Evolutionary conservation across 345 rosid species (phyloP), one percentile per base, ranked within the genome.

Genomic region (Arabidopsis suecica): DNA sequence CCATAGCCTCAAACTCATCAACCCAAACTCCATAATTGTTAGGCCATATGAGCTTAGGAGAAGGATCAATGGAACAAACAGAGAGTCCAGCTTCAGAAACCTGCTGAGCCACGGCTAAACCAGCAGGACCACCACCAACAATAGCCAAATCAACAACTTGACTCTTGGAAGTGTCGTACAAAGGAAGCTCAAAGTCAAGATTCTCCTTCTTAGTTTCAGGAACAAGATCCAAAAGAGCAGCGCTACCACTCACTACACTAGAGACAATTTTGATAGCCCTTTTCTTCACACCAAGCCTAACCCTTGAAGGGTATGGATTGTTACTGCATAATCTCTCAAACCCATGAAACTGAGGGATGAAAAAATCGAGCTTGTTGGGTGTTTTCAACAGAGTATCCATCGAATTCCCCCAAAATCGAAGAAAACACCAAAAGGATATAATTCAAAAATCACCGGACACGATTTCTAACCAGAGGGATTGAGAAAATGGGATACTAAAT

Each of bases 1-100:
- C 96, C 99, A 95, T 88, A 69, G 97, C 97, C 77, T 90, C 97
- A 68, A 95, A 95, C 71, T 95, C 97, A 78, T 95, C 97, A 69
- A 95, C 97, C 97, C 99, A 95, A 69, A 91, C 99, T 13, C 99
- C 99, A 45, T 94, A 94, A 72, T 94, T 94, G 74, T 94, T 94
- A 41, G 99, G 99, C 97, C 97, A 94, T n/a, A 94, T 90, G 80
- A 94, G 84, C 65, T 81, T 86, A 2, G 97, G 99, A 38, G 82
- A 91, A 0, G 99, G 99, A 51, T 94, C 97, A n/a, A 94, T 90
- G 2, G 86, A 83, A 78, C 96, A 89, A 22, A 95, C 99, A 0
- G 93, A 87, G 59, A 92, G 97, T 34, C 99, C 99, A 0, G 97
- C 97, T 78, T 88, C 90, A 0, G 99, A 90, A 33, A 95, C 99